Conservation (phyloP, 2,329 filamentous ascomycete genomes). For the Xenosphaeropsis pyriputrescens region DNA sequence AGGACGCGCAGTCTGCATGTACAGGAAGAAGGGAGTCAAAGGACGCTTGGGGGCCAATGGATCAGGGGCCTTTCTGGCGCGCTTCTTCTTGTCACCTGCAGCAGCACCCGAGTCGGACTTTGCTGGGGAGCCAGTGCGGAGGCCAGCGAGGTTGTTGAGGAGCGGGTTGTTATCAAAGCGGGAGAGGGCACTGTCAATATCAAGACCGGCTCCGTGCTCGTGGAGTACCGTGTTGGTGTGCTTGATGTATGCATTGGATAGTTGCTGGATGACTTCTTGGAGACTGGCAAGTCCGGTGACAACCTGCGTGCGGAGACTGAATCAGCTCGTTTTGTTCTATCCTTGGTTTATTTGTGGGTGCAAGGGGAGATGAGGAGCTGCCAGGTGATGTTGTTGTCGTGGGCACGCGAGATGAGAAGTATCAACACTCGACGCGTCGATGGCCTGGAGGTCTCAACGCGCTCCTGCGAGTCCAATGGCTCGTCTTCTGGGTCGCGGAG, state of each 20-base stretch:
- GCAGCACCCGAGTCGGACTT: constrained; percentile 24
- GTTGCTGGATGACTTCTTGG: constrained; percentile 62
- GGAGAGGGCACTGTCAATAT: constrained; percentile 29
- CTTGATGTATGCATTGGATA: constrained; percentile 73
- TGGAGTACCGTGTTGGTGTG: constrained; percentile 76
- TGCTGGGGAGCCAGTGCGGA: constrained; percentile 20
- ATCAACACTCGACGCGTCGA: background rate
- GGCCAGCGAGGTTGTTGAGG: constrained; percentile 11
- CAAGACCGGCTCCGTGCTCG: constrained; percentile 31
- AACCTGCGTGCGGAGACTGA: constrained; percentile 33
- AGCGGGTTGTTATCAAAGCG: constrained; percentile 28
- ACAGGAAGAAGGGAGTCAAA: constrained; percentile 88
- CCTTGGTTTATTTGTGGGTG: no score
- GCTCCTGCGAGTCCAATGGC: no score
- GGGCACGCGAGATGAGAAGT: constrained; percentile 12
- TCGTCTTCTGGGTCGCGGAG: background rate
- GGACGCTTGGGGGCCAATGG: constrained; percentile 92
- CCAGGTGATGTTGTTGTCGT: constrained; percentile 3
- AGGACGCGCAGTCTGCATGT: constrained; percentile 75
- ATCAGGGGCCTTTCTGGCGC: constrained; percentile 76
- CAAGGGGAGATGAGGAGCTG: no score
- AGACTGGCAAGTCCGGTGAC: constrained; percentile 67
- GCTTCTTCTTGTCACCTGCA: constrained; percentile 66
- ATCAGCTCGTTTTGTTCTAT: no score
- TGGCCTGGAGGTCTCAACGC: no score